These are phyloP conservation scores for Xerocomus minutiporus DNA, from an alignment of 1,284 basidiomycete genomes.

Conservation along the genomic window DNA sequence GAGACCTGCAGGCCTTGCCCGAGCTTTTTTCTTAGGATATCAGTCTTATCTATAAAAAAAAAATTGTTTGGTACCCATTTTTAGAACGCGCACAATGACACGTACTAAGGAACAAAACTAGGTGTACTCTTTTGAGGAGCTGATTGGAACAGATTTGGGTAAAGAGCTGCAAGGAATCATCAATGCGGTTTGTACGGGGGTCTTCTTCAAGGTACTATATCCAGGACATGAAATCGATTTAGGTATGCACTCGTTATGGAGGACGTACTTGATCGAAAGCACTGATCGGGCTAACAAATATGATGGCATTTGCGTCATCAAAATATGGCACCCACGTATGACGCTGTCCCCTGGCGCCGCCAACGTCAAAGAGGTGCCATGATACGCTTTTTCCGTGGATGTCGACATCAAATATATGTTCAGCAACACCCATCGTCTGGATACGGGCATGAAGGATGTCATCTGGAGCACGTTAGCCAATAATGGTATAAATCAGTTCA, in stretches of 20 bases:
- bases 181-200: constrained; percentile 73
- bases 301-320: constrained; percentile 81
- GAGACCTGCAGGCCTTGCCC: constrained; percentile 61
- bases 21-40: constrained; percentile 67
- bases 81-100: constrained; percentile 1
- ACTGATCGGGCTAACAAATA: constrained; percentile 81
- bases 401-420: constrained; percentile 69
- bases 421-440: constrained; percentile 79
- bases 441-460: constrained; percentile 80
- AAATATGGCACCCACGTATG: constrained; percentile 81
- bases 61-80: constrained; percentile 8
- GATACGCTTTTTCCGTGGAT: constrained; percentile 70
- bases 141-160: constrained; percentile 79
- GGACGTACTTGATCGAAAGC: constrained; percentile 72
- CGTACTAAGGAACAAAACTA: constrained; percentile 76
- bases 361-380: constrained; percentile 80
- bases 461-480: constrained; percentile 41
- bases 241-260: neutral
- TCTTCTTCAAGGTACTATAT: constrained; percentile 77
- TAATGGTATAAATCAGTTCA: neutral
- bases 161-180: constrained; percentile 79
- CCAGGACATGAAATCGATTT: neutral
- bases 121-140: constrained; percentile 70
- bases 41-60: constrained; percentile 60
- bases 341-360: constrained; percentile 77